Evolutionary conservation across 768 basidiomycete genomes (phyloP), one percentile per base, ranked within the genome.

Genomic region (Mycena alexandri): DNA sequence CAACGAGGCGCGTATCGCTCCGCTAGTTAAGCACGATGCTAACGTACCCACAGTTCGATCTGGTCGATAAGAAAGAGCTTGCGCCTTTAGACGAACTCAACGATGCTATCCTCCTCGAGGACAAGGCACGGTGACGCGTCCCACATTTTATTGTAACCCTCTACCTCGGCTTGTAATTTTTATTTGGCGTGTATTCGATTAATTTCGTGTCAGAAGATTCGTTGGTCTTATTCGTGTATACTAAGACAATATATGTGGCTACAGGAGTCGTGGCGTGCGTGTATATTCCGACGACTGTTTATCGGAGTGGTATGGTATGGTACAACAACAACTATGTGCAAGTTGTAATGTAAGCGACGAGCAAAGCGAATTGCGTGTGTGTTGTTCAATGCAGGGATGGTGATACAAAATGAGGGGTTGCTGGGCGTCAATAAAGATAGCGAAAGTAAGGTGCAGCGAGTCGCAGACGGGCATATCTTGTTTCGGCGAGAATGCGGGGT

Each of bases 61-160:
- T 97, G 22, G 88, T 99, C n/a, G 96, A 98, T 72, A 93, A 94
- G 86, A 98, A 96, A 79, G 97, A 99, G 75, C 85, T 99, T 10
- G 94, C 93, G 13, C 97, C 97, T 0, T 81, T 99, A 57, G 95
- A 96, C 71, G 97, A 99, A 78, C 86, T 98, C 72, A 98, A 98
- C 78, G 93, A 95, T 71, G 94, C 94, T 11, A 95, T 99, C 69
- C 80, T 87, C 14, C 82, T 85, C 38, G 86, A 87, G 69, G 85
- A 86, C 67, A 85, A 83, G 73, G 74, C 72, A 44, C 81, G 83
- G 55, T 84, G 78, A 71, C 44, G 43, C 24, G 29, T 36, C 17
- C n/a, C 22, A 16, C 14, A 46, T 29, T 64, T 41, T 54, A 16
- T 50, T 43, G 46, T 48, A 33, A 6, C 24, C 24, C 48, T 51